Conservation (phyloP, 352 stramenopile species). For the Phytophthora sansomeana region DNA sequence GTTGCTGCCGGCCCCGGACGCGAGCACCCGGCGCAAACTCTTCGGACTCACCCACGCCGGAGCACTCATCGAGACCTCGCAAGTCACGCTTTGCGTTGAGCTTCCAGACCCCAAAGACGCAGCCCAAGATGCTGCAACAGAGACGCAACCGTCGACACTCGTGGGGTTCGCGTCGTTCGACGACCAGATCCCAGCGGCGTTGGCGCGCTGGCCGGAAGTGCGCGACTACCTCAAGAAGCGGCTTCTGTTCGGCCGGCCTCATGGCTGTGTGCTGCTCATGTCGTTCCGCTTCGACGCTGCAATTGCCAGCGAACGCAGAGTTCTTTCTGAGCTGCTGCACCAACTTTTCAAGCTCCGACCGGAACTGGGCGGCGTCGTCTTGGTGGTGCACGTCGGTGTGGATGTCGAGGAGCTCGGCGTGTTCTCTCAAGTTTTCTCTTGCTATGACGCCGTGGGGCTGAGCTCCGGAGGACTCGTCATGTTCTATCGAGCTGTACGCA, state of each 20-base stretch:
- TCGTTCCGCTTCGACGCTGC: slow-evolving; percentile 51
- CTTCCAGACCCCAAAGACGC: slow-evolving; percentile 16
- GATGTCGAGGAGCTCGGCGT: slow-evolving; percentile 64
- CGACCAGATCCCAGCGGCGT: slow-evolving; percentile 51
- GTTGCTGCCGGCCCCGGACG: slow-evolving; percentile 49
- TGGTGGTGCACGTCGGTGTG: slow-evolving; percentile 57
- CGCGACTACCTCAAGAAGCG: slow-evolving; percentile 74
- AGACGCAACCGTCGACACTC: slow-evolving; percentile 12
- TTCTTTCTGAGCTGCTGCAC: slow-evolving; percentile 41
- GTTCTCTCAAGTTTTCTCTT: slow-evolving; percentile 70
- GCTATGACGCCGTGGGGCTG: slow-evolving; percentile 56
- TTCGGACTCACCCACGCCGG: slow-evolving; percentile 69
- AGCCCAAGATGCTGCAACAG: slow-evolving; percentile 10
- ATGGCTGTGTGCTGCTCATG: slow-evolving; percentile 64
- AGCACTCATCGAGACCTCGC: slow-evolving; percentile 69
- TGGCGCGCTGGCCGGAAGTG: slow-evolving; percentile 65
- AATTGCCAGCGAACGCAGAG: slow-evolving; percentile 35
- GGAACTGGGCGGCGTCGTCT: slow-evolving; percentile 58
- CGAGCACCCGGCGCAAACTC: slow-evolving; percentile 53
- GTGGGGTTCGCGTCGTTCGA: slow-evolving; percentile 75
- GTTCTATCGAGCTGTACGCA: slow-evolving; percentile 65
- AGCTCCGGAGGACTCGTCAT: slow-evolving; percentile 52
- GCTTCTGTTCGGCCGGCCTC: slow-evolving; percentile 52
- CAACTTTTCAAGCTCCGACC: slow-evolving; percentile 48
- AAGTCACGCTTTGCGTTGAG: slow-evolving; percentile 60